Evolutionary conservation across 2,329 filamentous ascomycete genomes (phyloP).

Genomic region (Cladorrhinum sp.): DNA sequence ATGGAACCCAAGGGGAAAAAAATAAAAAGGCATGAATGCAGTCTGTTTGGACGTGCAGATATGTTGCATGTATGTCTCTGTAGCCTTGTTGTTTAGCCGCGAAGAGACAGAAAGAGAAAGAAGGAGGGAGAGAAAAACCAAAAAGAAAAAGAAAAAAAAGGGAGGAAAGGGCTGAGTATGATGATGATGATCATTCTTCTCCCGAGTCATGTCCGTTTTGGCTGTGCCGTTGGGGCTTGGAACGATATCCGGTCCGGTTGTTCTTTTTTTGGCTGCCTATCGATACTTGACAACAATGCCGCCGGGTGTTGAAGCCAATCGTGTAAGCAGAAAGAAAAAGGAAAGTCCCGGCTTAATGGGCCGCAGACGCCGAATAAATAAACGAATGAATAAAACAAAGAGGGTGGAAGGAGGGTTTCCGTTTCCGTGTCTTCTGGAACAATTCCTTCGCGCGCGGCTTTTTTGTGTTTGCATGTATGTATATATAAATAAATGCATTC

Average conservation of each 20-base stretch:
- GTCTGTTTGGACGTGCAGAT: not conserved
- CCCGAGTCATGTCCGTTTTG: not conserved
- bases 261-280: not conserved
- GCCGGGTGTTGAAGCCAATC: not conserved
- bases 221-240: not conserved
- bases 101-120: not conserved
- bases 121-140: not conserved
- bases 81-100: not conserved
- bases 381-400: conserved; percentile 4
- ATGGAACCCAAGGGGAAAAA: not conserved
- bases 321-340: not conserved
- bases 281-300: not conserved
- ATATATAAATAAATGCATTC: not conserved
- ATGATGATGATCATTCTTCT: not conserved
- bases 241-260: not conserved
- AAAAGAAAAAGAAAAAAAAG: not conserved
- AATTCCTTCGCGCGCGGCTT: conserved; percentile 18
- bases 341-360: conserved; percentile 11
- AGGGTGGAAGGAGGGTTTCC: not conserved
- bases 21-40: not conserved
- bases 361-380: conserved; percentile 15
- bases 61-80: not conserved
- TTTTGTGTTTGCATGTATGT: not conserved
- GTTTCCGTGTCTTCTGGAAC: conserved; percentile 21
- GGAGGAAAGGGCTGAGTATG: not conserved